phyloP scores from a whole-genome alignment of 371 early-diverging fungal genomes.

The Mortierella sp. region DNA sequence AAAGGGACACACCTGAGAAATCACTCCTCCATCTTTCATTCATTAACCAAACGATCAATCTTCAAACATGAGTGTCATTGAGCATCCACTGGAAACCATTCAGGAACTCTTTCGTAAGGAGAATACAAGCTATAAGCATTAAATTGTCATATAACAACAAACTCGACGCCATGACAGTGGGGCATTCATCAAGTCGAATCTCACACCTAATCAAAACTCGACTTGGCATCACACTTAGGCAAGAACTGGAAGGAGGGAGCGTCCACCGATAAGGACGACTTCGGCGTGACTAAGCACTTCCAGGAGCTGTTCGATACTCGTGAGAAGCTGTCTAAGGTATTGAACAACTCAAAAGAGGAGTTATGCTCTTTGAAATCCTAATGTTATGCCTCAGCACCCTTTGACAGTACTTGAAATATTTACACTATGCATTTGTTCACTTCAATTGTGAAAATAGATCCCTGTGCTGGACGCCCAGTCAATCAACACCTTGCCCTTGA shows the following conservation, averaged over 20 bases:
- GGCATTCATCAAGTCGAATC: neutral
- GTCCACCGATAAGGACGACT: constrained; percentile 34
- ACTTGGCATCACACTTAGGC: constrained; percentile 16
- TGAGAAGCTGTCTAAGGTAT: constrained; percentile 45
- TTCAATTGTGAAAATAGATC: constrained; percentile 56
- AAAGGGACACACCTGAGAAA: no score
- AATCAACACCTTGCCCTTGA: constrained; percentile 58
- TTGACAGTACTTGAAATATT: neutral
- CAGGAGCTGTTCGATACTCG: constrained; percentile 42
- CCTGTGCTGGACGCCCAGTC: constrained; percentile 63
- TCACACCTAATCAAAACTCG: neutral
- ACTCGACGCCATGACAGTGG: neutral
- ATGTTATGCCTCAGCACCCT: neutral
- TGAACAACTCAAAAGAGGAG: neutral
- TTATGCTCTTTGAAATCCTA: neutral
- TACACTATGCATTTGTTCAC: neutral
- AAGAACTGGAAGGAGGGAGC: constrained; percentile 46
- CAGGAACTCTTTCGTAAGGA: constrained; percentile 43
- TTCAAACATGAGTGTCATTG: constrained; percentile 32
- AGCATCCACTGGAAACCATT: constrained; percentile 43
- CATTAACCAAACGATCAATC: neutral
- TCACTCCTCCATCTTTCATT: neutral
- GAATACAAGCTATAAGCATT: no score
- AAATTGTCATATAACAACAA: neutral
- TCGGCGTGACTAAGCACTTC: constrained; percentile 54